Evolutionary conservation across 345 rosid species (phyloP).

Genomic region (Barbarea vulgaris): DNA sequence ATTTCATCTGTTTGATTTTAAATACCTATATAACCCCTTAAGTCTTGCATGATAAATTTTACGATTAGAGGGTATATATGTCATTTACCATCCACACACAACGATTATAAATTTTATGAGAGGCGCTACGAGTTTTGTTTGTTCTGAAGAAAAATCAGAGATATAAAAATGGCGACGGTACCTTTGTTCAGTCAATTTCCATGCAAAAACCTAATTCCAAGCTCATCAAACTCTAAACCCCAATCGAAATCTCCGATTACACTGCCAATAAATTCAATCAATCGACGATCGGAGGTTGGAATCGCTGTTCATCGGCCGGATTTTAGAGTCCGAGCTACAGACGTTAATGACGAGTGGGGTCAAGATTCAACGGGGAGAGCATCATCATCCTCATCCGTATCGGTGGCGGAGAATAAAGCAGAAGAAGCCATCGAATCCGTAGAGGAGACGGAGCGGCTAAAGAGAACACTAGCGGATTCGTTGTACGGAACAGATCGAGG

Average conservation of each 20-base stretch:
- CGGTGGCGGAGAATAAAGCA: conserved; percentile 43
- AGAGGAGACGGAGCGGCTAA: conserved; percentile 59
- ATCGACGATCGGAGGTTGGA: conserved; percentile 8
- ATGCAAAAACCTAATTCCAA: conserved; percentile 40
- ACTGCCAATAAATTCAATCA: conserved; percentile 14
- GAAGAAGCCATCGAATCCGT: conserved; percentile 48
- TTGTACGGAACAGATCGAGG: conserved; percentile 80
- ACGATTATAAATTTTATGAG: conserved; percentile 1
- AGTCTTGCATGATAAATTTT: no score
- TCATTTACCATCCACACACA: background rate
- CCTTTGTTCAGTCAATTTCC: conserved; percentile 54
- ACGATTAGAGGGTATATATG: background rate
- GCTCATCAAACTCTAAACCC: conserved; percentile 7
- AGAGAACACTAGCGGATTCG: conserved; percentile 66
- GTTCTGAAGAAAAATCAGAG: background rate
- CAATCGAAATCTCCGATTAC: conserved; percentile 34
- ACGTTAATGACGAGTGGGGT: conserved; percentile 45
- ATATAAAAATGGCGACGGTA: conserved; percentile 52
- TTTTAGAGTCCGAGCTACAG: conserved; percentile 39
- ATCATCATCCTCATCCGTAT: conserved; percentile 31
- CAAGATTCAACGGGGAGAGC: conserved; percentile 31
- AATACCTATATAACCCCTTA: background rate
- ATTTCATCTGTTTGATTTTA: rapidly evolving
- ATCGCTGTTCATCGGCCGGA: conserved; percentile 34
- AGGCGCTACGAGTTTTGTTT: background rate